Conservation (phyloP, 1,139 yeast genomes). For the Nakaseomyces bracarensis region DNA sequence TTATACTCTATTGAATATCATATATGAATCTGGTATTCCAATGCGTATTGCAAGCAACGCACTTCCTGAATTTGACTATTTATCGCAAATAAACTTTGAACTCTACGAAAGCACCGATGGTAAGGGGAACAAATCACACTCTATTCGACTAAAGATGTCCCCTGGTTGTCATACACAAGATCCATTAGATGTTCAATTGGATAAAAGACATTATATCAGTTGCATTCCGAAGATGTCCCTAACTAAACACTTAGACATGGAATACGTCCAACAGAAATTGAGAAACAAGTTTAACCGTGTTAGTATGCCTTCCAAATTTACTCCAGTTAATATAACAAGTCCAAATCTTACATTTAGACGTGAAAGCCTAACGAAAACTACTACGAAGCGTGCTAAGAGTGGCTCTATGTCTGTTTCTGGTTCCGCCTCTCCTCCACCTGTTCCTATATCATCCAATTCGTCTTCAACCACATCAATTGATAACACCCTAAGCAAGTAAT, state of each 20-base stretch:
- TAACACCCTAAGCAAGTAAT: conserved; percentile 9
- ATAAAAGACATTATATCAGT: conserved; percentile 92
- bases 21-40: conserved; percentile 91
- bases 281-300: conserved; percentile 80
- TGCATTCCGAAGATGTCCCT: conserved; percentile 86
- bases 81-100: conserved; percentile 92
- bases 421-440: conserved; percentile 6
- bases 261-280: conserved; percentile 74
- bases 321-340: conserved; percentile 80
- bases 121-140: conserved; percentile 66
- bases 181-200: conserved; percentile 92
- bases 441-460: conserved; percentile 10
- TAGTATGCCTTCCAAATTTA: conserved; percentile 80
- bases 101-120: conserved; percentile 74
- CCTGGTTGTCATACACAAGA: conserved; percentile 99
- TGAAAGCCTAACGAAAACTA: conserved; percentile 3
- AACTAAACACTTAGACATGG: conserved; percentile 90
- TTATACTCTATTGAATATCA: conserved; percentile 81
- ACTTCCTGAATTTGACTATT: conserved; percentile 88
- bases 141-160: conserved; percentile 78
- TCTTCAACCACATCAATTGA: conserved; percentile 15
- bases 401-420: conserved; percentile 5
- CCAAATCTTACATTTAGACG: conserved; percentile 36
- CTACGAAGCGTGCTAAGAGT: conserved; percentile 6
- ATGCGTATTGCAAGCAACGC: conserved; percentile 92